Evolutionary conservation across 495 filamentous ascomycete genomes (phyloP), one percentile per base, ranked within the genome.

Genomic region (Massariosphaeria phaeospora): DNA sequence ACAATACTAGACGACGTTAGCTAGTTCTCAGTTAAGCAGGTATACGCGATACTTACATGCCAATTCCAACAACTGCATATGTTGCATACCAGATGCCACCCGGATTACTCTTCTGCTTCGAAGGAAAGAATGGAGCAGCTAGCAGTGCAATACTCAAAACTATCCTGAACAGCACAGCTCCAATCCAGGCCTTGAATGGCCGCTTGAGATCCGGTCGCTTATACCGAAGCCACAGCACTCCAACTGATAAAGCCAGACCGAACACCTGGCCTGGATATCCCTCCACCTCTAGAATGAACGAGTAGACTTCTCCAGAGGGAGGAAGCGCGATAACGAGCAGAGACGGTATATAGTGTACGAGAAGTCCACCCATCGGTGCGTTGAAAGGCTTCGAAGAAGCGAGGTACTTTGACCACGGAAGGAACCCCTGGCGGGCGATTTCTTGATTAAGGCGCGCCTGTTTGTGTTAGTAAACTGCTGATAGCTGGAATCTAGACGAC

Each of bases 221-320:
- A 52, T 72, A 76, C 9, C 85, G 78, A 4, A 89, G 72, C 63
- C 80, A 73, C 7, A 89, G 59, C 2, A 88, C 64, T 0, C 85
- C 84, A 21, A 82, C 52, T 0, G 79, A 77, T 0, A 76, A 69
- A 0, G 83, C 82, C 6, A 89, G 65, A 0, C 73, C 74, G 38
- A 80, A 79, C 48, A 86, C 70, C 47, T 84, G 79, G 0, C 72
- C 79, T 0, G 84, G 81, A 59, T 89, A 89, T 2, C 79, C 83
- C 59, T 86, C 83, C 1, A 87, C 81, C 31, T 86, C 81, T 9
- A 86, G 71, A 52, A 89, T 87, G 57, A 89, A 88, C 41, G 79
- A 82, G 64, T 86, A 89, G 4, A 84, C 79, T 40, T 84, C 77
- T n/a, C 75, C 71, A 35, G 79, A 76, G 2, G 83, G 80, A 0